Evolutionary conservation across 164 flowering plant genomes (phyloP).

Genomic region (Magnolia changhungtana): DNA sequence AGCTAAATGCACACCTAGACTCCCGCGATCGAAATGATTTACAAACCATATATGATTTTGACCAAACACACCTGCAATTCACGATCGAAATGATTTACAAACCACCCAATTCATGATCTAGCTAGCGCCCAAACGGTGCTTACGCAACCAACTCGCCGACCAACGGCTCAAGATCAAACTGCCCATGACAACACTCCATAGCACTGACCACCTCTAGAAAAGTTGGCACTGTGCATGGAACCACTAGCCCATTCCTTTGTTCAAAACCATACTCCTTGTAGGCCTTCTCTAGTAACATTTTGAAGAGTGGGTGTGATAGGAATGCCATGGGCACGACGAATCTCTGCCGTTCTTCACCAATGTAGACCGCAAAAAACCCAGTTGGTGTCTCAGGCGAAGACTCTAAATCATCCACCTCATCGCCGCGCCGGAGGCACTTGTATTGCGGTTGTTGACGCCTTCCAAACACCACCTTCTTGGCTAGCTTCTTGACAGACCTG

Average conservation of each 20-base stretch:
- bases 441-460: slow-evolving; percentile 8
- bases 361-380: slow-evolving; percentile 69
- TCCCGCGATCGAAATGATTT: no score
- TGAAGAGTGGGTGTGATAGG: slow-evolving; percentile 82
- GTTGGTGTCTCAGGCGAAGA: slow-evolving; percentile 35
- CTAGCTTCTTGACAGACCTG: slow-evolving; percentile 28
- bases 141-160: slow-evolving; percentile 60
- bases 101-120: not conserved
- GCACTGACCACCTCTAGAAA: slow-evolving; percentile 69
- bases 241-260: slow-evolving; percentile 56
- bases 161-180: slow-evolving; percentile 60
- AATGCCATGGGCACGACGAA: slow-evolving; percentile 69
- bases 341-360: slow-evolving; percentile 67
- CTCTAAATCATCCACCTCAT: slow-evolving; percentile 6
- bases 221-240: slow-evolving; percentile 69
- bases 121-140: not conserved
- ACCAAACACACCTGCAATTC: not conserved
- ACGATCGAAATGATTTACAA: not conserved
- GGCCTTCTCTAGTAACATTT: slow-evolving; percentile 79
- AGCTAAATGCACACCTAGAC: not conserved
- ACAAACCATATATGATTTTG: no score
- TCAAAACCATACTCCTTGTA: slow-evolving; percentile 67
- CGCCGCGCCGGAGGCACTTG: slow-evolving; percentile 12
- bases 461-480: slow-evolving; percentile 23
- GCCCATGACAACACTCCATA: slow-evolving; percentile 56